phyloP scores from a whole-genome alignment of 805 yeast genomes.

The Candida caryicola region DNA sequence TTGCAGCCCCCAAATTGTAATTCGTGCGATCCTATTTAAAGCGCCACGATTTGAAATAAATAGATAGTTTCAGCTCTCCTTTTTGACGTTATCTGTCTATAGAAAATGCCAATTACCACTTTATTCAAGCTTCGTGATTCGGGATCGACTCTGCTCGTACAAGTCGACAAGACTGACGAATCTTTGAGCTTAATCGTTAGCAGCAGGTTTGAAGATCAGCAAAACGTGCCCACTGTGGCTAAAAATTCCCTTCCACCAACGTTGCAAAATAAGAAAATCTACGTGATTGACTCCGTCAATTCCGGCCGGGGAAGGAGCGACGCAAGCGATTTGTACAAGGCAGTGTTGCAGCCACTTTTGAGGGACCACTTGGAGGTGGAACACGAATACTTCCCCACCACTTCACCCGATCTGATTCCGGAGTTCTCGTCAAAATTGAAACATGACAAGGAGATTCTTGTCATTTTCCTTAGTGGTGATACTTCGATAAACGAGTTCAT shows the following conservation, averaged over 20 bases:
- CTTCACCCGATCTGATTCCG: slow-evolving; percentile 33
- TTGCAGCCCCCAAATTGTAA: neutral
- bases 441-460: slow-evolving; percentile 28
- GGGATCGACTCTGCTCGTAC: neutral
- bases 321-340: slow-evolving; percentile 34
- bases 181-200: no score
- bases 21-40: no score
- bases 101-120: neutral
- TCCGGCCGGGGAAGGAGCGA: slow-evolving; percentile 46
- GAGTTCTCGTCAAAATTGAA: slow-evolving; percentile 35
- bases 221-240: neutral
- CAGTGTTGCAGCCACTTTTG: slow-evolving; percentile 49
- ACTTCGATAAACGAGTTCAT: slow-evolving; percentile 78
- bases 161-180: neutral
- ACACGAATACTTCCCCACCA: slow-evolving; percentile 45
- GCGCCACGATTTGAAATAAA: no score
- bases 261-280: slow-evolving; percentile 13
- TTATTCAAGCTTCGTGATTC: neutral
- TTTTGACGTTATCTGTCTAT: no score
- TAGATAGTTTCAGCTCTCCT: neutral
- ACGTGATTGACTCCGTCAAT: slow-evolving; percentile 47
- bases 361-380: slow-evolving; percentile 25
- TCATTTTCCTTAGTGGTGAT: slow-evolving; percentile 78
- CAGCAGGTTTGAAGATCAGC: neutral
- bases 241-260: slow-evolving; percentile 4